Evolutionary conservation across 1,139 yeast species (phyloP).

Genomic region (Yamadazyma triangularis): DNA sequence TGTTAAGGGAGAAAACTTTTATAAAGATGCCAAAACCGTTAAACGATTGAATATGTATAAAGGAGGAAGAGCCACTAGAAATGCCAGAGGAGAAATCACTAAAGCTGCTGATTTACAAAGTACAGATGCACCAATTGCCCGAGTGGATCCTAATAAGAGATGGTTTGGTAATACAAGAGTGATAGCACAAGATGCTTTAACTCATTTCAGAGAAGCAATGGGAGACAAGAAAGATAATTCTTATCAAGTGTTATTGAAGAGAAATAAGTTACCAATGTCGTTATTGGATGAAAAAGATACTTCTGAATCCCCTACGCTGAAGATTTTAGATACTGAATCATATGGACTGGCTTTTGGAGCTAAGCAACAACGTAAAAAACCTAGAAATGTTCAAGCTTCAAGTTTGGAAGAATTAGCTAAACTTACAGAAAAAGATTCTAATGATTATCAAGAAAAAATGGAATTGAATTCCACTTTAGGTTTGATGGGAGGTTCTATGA

Average conservation of each 20-base stretch:
- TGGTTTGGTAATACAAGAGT: conserved; percentile 99
- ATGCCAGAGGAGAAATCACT: conserved; percentile 81
- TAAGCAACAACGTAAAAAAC: conserved; percentile 89
- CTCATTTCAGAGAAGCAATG: conserved; percentile 91
- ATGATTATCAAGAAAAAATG: conserved; percentile 64
- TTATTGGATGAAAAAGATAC: conserved; percentile 79
- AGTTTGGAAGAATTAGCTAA: conserved; percentile 79
- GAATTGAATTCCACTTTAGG: conserved; percentile 76
- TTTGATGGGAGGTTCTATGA: conserved; percentile 65
- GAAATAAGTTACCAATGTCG: conserved; percentile 96
- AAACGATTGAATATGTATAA: conserved; percentile 90
- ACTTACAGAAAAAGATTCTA: conserved; percentile 54
- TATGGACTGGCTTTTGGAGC: conserved; percentile 87
- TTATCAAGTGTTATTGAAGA: conserved; percentile 79
- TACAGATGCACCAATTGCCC: conserved; percentile 82
- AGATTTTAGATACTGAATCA: conserved; percentile 84
- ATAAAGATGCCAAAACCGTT: conserved; percentile 90
- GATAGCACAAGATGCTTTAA: conserved; percentile 92
- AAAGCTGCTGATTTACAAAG: conserved; percentile 87
- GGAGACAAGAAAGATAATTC: conserved; percentile 84
- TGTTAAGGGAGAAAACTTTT: conserved; percentile 95
- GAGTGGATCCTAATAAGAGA: conserved; percentile 93
- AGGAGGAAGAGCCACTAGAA: conserved; percentile 81
- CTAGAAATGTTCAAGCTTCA: conserved; percentile 67
- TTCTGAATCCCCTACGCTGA: conserved; percentile 70